Percentiles rank a stretch among this genome's conserved stretches.
phyloP scores from a whole-genome alignment of 345 rosid species.

The Reutealis trisperma region DNA sequence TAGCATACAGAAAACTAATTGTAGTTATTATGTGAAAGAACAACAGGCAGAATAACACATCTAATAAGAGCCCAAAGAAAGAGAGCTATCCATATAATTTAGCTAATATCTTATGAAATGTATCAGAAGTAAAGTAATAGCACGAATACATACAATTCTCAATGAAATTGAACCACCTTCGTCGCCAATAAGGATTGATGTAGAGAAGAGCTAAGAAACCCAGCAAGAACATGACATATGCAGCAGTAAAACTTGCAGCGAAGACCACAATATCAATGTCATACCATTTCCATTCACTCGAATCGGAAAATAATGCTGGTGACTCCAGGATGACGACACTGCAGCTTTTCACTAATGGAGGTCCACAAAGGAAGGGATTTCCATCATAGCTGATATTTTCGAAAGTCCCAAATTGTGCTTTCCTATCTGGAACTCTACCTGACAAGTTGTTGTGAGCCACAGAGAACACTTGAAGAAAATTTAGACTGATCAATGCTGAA shows the following conservation, averaged over 20 bases:
- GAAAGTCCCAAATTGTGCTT: background rate
- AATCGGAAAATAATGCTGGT: background rate
- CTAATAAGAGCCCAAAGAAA: too few species aligned
- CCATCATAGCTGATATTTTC: constrained; percentile 1
- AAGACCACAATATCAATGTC: background rate
- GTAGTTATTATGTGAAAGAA: too few species aligned
- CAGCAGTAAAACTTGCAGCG: background rate
- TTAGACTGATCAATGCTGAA: background rate
- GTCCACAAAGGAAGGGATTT: background rate
- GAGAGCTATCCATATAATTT: background rate
- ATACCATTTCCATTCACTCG: background rate
- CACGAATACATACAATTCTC: background rate
- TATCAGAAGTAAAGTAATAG: background rate
- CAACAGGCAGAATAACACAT: too few species aligned
- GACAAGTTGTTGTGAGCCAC: constrained; percentile 5
- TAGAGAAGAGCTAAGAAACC: background rate
- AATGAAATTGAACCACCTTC: background rate
- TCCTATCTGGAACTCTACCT: background rate
- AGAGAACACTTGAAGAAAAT: background rate
- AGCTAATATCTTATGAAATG: background rate
- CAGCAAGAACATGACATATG: background rate
- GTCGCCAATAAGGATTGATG: background rate
- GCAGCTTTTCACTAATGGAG: background rate
- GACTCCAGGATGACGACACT: background rate
- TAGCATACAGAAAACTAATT: too few species aligned